Conservation (phyloP, 2,329 filamentous ascomycete species). For the Diaporthe vexans region DNA sequence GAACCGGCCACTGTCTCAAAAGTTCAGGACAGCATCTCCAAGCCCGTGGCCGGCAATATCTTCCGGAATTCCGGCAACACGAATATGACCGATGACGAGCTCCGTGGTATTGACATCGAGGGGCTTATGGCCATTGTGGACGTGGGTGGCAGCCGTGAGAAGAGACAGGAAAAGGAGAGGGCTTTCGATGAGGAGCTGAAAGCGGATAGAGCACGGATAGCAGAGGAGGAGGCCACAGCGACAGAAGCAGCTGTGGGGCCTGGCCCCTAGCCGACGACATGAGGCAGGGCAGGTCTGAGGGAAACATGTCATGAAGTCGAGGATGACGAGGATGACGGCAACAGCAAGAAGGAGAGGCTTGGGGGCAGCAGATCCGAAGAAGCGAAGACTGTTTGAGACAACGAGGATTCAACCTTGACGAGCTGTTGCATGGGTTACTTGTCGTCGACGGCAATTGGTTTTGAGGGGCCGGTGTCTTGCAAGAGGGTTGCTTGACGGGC, state of each 20-base stretch:
- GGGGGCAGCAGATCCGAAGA: background rate
- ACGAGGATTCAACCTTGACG: background rate
- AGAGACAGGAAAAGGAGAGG: background rate
- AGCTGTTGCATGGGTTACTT: background rate
- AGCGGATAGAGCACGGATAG: background rate
- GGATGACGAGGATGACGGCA: too few species aligned
- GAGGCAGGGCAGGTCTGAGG: background rate
- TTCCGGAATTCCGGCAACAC: background rate
- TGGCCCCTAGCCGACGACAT: background rate
- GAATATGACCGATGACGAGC: conserved; percentile 9
- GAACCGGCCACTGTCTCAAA: background rate
- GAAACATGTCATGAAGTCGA: background rate
- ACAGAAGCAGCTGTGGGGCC: background rate
- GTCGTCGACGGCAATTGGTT: background rate
- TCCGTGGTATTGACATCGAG: background rate
- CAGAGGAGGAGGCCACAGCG: background rate
- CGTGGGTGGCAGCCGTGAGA: background rate
- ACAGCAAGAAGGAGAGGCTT: background rate
- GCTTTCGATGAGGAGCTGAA: background rate
- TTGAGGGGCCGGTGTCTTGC: background rate
- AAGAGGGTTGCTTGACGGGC: background rate
- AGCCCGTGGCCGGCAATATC: background rate
- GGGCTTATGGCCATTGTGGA: background rate
- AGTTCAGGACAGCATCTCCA: background rate
- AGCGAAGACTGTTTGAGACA: background rate